Conservation (phyloP, 495 filamentous ascomycete species). For the Cercophora samala region DNA sequence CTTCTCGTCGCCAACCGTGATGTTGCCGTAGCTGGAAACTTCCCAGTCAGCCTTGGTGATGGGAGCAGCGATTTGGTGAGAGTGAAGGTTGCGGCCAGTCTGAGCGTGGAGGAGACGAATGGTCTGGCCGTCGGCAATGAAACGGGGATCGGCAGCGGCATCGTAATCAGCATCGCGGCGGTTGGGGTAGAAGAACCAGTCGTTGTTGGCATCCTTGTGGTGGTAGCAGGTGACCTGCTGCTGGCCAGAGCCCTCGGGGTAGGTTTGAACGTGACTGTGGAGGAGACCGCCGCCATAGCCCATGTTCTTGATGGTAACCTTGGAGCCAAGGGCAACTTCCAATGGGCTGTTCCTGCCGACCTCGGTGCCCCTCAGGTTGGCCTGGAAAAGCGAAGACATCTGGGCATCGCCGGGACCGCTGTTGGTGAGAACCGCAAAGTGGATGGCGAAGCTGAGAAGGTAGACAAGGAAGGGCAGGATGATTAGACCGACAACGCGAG, state of each 20-base stretch:
- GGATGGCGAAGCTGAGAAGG: slow-evolving; percentile 88
- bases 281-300: slow-evolving; percentile 97
- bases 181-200: slow-evolving; percentile 98
- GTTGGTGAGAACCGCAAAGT: slow-evolving; percentile 90
- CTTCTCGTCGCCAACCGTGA: slow-evolving; percentile 95
- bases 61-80: slow-evolving; percentile 82
- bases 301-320: slow-evolving; percentile 97
- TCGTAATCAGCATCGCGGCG: slow-evolving; percentile 70
- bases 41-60: slow-evolving; percentile 85
- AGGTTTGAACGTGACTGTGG: slow-evolving; percentile 93
- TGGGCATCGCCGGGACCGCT: slow-evolving; percentile 96
- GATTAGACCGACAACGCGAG: slow-evolving; percentile 85
- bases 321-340: slow-evolving; percentile 83
- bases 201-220: slow-evolving; percentile 99
- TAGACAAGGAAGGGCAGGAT: slow-evolving; percentile 83
- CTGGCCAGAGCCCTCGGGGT: slow-evolving; percentile 88
- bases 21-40: slow-evolving; percentile 93
- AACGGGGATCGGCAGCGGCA: slow-evolving; percentile 61
- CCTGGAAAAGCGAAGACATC: slow-evolving; percentile 99
- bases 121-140: slow-evolving; percentile 70
- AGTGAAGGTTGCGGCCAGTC: slow-evolving; percentile 95
- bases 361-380: slow-evolving; percentile 88
- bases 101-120: slow-evolving; percentile 92
- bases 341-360: slow-evolving; percentile 91
- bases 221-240: slow-evolving; percentile 99